phyloP scores from a whole-genome alignment of 805 yeast genomes.

The Lipomyces orientalis region DNA sequence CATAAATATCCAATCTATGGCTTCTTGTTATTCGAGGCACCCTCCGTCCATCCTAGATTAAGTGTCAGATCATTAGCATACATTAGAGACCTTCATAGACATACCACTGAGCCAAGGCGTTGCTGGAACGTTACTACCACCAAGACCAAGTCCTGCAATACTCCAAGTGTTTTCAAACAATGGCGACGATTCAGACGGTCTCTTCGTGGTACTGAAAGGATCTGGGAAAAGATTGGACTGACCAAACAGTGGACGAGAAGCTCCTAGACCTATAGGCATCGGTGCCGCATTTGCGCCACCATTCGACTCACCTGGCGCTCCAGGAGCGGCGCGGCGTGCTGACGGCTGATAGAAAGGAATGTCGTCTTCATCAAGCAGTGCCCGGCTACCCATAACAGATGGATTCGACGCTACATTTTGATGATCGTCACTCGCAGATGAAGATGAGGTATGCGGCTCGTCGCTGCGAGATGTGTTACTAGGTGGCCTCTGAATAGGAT shows the following conservation, averaged over 20 bases:
- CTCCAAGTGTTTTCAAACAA: conserved; percentile 27
- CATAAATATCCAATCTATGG: background rate
- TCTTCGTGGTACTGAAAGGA: conserved; percentile 9
- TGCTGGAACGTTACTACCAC: conserved; percentile 8
- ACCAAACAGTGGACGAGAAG: conserved; percentile 9
- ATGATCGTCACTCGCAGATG: conserved; percentile 13
- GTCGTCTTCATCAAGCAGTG: conserved; percentile 27
- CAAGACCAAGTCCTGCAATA: conserved; percentile 24
- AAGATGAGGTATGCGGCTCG: conserved; percentile 17
- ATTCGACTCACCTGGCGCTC: background rate
- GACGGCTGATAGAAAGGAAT: conserved; percentile 24
- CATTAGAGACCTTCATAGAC: background rate
- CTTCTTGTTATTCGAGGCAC: background rate
- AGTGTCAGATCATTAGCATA: background rate
- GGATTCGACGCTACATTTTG: background rate
- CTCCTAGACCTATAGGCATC: background rate
- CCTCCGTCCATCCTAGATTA: background rate
- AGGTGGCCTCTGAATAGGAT: conserved; percentile 34
- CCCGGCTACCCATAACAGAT: conserved; percentile 32
- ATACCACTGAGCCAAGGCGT: conserved; percentile 18
- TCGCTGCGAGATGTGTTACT: conserved; percentile 26
- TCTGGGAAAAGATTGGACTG: conserved; percentile 34
- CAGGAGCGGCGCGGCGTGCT: conserved; percentile 21
- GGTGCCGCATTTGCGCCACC: conserved; percentile 9
- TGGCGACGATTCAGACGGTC: conserved; percentile 3